phyloP scores from a whole-genome alignment of 768 basidiomycete genomes.

The Mycena capillaripes region DNA sequence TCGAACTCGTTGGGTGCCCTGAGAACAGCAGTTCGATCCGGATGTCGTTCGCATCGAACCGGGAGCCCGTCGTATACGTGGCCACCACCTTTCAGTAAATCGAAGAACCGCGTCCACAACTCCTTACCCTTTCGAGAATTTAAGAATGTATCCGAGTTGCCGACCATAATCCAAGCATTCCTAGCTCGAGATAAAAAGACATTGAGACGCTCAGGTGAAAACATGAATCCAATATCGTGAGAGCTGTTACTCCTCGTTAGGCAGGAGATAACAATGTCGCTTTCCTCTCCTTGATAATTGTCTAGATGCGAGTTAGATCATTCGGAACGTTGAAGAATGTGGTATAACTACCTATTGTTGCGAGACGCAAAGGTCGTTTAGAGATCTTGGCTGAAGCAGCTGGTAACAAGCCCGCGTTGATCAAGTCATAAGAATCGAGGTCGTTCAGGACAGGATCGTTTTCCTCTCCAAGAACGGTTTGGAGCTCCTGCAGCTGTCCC shows the following conservation, averaged over 20 bases:
- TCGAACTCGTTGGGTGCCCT: slow-evolving; percentile 64
- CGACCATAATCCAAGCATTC: slow-evolving; percentile 74
- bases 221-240: slow-evolving; percentile 80
- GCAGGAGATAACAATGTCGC: slow-evolving; percentile 74
- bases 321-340: not conserved
- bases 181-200: slow-evolving; percentile 80
- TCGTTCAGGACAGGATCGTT: slow-evolving; percentile 76
- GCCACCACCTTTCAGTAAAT: slow-evolving; percentile 53
- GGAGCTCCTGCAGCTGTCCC: slow-evolving; percentile 71
- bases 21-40: slow-evolving; percentile 53
- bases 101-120: slow-evolving; percentile 67
- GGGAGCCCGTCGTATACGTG: slow-evolving; percentile 75
- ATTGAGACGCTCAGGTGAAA: slow-evolving; percentile 75
- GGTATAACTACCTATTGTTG: slow-evolving; percentile 71
- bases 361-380: slow-evolving; percentile 66
- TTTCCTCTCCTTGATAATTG: slow-evolving; percentile 85
- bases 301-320: slow-evolving; percentile 49
- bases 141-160: slow-evolving; percentile 72
- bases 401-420: slow-evolving; percentile 67
- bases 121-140: slow-evolving; percentile 63
- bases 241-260: slow-evolving; percentile 71
- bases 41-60: slow-evolving; percentile 69
- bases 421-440: slow-evolving; percentile 70
- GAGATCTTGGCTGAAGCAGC: slow-evolving; percentile 51
- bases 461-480: slow-evolving; percentile 57